Percentiles rank a stretch among this genome's conserved stretches.
These are phyloP conservation scores for Coleophoma eucalyptorum DNA, from an alignment of 2,329 filamentous ascomycete genomes.

Conservation along the genomic window DNA sequence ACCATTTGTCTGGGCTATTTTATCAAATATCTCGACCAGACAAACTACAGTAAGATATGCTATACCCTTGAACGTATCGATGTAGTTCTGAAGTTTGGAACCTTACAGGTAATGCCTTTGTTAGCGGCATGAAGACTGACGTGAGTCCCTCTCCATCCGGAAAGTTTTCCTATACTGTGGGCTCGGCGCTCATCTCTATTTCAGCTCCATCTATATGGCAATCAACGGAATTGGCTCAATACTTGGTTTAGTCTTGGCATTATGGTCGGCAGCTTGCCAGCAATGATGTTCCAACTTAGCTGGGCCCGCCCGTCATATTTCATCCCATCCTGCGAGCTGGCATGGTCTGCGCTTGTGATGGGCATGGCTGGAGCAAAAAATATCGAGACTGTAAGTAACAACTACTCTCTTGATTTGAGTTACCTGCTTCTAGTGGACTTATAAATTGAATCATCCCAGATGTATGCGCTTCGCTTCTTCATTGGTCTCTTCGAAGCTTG, in stretches of 20 bases:
- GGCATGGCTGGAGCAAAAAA: conserved; percentile 29
- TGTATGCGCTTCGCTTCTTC: conserved; percentile 31
- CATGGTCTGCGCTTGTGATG: conserved; percentile 25
- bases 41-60: conserved; percentile 4
- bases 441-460: not conserved
- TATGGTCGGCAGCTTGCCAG: conserved; percentile 38
- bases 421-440: too few species aligned
- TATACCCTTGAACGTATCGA: not conserved
- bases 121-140: conserved; percentile 33
- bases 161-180: too few species aligned
- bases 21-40: conserved; percentile 11
- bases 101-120: conserved; percentile 33
- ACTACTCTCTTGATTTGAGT: not conserved
- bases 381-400: conserved; percentile 2
- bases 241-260: conserved; percentile 47
- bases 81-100: not conserved
- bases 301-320: conserved; percentile 33
- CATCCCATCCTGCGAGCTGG: conserved; percentile 33
- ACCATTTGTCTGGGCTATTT: conserved; percentile 7
- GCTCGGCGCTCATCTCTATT: not conserved
- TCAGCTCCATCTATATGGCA: conserved; percentile 30
- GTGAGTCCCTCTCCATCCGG: not conserved
- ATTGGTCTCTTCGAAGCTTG: conserved; percentile 21
- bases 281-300: conserved; percentile 26
- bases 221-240: conserved; percentile 34